Base-by-base conservation (phyloP, 345 rosid genomes). In the Passiflora organensis region DNA sequence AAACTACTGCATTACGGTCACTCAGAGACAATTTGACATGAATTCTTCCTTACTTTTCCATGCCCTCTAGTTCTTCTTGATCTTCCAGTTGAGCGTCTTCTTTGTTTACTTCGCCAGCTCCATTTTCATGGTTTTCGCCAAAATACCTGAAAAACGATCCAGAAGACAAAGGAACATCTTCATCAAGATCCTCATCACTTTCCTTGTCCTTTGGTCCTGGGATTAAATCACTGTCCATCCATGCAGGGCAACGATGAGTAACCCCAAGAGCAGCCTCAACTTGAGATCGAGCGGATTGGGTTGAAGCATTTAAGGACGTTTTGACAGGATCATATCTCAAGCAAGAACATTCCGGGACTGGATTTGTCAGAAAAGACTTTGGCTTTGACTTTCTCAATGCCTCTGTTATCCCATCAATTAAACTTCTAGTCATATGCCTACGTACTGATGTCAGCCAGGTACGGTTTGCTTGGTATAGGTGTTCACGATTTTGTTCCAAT, bases 271-370 rank as follows among this genome's bases (percentile, higher is more conserved):
- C 62, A 15, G 81, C 52, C 43, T 74, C 73, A 58, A 84, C 49
- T 53, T 76, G 66, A 18, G 67, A 47, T 48, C 37, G 63, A n/a
- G 48, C n/a, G 2, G 73, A 51, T 28, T 67, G 23, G 48, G 58
- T 57, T 15, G 87, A 78, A 36, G 65, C 47, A 32, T 76, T 73
- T 24, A 46, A 46, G 21, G 69, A 43, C 36, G 64, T 43, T 67
- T 61, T 42, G 1, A 53, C 42, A 9, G 60, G 58, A 20, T 68
- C 60, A 44, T 34, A 49, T 55, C 67, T 72, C 36, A 68, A 51
- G 72, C 96, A 93, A 66, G 91, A 82, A 72, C 99, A 93, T 75
- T 93, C 96, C 0, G 94, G 99, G 43, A 80, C 78, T 0, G 96
- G 95, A 68, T 89, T 87, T 15, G 89, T 76, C 28, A 93, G 86